Evolutionary conservation across 2,329 filamentous ascomycete genomes (phyloP).

Genomic region (Pseudogymnoascus sp.): DNA sequence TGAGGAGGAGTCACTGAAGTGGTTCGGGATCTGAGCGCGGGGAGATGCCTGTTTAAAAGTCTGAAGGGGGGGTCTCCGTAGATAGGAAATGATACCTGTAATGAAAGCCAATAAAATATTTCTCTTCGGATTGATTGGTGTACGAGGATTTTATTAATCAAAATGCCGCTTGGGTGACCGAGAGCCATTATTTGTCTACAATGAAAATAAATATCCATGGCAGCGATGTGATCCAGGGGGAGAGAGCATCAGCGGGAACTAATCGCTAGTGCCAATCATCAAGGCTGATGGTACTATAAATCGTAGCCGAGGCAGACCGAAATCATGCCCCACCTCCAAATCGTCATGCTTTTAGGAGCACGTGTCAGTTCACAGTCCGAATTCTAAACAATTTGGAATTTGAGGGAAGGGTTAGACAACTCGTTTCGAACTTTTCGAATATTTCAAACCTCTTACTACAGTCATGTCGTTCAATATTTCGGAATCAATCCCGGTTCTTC

Average conservation of each 20-base stretch:
- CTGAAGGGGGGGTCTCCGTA: not conserved
- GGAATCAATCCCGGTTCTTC: constrained; percentile 17
- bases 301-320: not conserved
- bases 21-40: not conserved
- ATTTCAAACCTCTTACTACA: not conserved
- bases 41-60: not conserved
- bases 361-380: not conserved
- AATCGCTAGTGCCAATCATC: not conserved
- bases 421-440: not conserved
- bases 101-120: not conserved
- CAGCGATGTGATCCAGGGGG: not conserved
- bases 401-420: not conserved
- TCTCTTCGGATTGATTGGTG: not conserved
- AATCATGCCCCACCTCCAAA: not conserved
- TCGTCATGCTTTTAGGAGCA: not conserved
- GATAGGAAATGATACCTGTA: not conserved
- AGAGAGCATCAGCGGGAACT: not conserved
- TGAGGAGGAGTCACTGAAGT: not conserved
- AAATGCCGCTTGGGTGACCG: not conserved
- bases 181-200: not conserved
- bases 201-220: not conserved
- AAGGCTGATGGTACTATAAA: not conserved
- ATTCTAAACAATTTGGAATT: not conserved
- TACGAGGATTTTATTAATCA: not conserved
- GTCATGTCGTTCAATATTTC: not conserved